Evolutionary conservation across 441 rosid species (phyloP).

Genomic region (Omphalea diandra): DNA sequence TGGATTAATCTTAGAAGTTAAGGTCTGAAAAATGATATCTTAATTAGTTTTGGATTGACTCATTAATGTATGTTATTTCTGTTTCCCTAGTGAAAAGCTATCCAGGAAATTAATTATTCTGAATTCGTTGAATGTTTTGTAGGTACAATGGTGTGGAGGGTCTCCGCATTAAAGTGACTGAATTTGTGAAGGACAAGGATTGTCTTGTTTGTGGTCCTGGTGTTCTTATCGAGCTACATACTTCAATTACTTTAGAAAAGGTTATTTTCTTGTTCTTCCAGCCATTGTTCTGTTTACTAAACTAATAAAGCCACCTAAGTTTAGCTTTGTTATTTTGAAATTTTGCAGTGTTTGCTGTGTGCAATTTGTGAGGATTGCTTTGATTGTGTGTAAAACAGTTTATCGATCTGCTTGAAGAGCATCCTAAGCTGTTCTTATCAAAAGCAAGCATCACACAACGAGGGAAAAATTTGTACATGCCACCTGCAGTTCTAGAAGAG

Average conservation of each 20-base stretch:
- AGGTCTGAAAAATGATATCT: background rate
- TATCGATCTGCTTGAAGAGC: conserved; percentile 69
- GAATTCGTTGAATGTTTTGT: conserved; percentile 20
- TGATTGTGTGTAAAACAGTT: conserved; percentile 47
- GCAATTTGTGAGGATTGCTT: background rate
- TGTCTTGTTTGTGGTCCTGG: conserved; percentile 97
- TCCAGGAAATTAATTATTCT: background rate
- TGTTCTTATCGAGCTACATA: conserved; percentile 72
- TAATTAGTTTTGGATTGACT: background rate
- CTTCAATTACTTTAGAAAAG: conserved; percentile 70
- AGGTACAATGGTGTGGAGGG: conserved; percentile 90
- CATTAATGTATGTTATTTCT: background rate
- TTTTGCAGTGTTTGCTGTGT: background rate
- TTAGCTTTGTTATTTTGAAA: background rate
- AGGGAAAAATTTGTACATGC: conserved; percentile 79
- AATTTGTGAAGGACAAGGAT: conserved; percentile 71
- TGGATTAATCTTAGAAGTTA: background rate
- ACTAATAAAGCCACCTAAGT: background rate
- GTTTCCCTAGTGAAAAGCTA: conserved; percentile 2
- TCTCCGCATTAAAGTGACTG: conserved; percentile 81
- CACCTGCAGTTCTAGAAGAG: conserved; percentile 91
- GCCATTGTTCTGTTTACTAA: background rate
- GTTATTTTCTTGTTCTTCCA: conserved; percentile 35
- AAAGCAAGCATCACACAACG: conserved; percentile 66
- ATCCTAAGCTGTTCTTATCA: conserved; percentile 67